Percentiles rank a stretch among this genome's conserved stretches.
Conservation (phyloP, 192 early-diverging fungal genomes). For the Lobosporangium transversale region DNA sequence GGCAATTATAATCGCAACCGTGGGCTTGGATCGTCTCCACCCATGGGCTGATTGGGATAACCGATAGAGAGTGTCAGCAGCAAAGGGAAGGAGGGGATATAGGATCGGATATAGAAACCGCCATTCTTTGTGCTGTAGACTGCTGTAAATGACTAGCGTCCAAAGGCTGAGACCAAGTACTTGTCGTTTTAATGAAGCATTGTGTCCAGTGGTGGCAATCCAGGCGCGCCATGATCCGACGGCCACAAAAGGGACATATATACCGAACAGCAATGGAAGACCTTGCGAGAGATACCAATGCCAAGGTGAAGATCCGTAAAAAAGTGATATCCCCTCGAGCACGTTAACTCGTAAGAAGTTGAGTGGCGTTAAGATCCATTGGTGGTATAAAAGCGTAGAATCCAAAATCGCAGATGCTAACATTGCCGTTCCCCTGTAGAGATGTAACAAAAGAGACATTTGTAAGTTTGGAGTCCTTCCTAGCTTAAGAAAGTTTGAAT, state of each 20-base stretch:
- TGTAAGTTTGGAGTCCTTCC: background rate
- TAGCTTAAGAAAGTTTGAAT: background rate
- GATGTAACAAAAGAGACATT: background rate
- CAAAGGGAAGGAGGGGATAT: conserved; percentile 71
- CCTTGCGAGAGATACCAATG: conserved; percentile 93
- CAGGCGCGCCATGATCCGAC: conserved; percentile 59
- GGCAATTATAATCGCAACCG: conserved; percentile 30
- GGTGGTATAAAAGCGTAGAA: conserved; percentile 68
- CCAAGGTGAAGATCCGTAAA: conserved; percentile 93
- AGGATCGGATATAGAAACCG: conserved; percentile 89
- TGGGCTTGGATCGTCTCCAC: conserved; percentile 12
- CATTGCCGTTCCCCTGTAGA: conserved; percentile 57
- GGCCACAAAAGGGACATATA: conserved; percentile 75
- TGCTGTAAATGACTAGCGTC: conserved; percentile 73
- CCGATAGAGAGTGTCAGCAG: conserved; percentile 49
- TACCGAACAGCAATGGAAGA: conserved; percentile 79
- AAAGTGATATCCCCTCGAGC: conserved; percentile 77
- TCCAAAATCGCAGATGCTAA: conserved; percentile 68
- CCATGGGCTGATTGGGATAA: conserved; percentile 7
- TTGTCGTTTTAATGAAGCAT: conserved; percentile 18
- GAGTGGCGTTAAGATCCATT: conserved; percentile 76
- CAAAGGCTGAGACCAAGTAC: conserved; percentile 56
- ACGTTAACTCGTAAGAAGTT: conserved; percentile 90
- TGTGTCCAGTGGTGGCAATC: conserved; percentile 10
- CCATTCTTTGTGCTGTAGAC: conserved; percentile 93